Conservation (phyloP, 129 eudicot species). For the Helianthus tuberosus region DNA sequence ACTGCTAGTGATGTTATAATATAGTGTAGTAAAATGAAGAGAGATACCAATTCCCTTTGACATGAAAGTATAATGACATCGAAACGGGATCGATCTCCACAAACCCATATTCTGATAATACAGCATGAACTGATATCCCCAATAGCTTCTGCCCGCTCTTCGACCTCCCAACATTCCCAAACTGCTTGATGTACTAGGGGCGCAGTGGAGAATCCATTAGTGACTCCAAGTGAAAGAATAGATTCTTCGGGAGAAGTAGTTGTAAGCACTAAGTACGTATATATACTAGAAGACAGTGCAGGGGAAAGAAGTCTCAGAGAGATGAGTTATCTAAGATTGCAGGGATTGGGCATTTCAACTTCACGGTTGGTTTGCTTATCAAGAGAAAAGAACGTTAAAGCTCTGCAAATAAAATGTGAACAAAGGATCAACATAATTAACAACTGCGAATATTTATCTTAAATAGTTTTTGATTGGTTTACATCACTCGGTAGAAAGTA, state of each 20-base stretch:
- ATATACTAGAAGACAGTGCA: constrained; percentile 47
- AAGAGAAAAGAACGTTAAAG: not conserved
- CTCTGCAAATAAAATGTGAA: not conserved
- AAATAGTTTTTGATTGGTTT: not conserved
- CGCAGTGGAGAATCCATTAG: too few relatives aligned
- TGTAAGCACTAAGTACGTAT: too few relatives aligned
- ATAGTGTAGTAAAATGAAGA: not conserved
- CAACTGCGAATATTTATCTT: not conserved
- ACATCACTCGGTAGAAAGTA: not conserved
- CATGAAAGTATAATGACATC: constrained; percentile 33
- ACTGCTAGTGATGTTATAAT: too few relatives aligned
- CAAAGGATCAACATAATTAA: not conserved
- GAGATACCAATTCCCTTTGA: constrained; percentile 46
- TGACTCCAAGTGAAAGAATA: too few relatives aligned
- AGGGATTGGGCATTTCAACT: not conserved
- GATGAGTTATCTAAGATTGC: too few relatives aligned
- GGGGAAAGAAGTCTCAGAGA: constrained; percentile 48
- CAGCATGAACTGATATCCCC: constrained; percentile 70
- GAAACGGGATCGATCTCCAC: constrained; percentile 46
- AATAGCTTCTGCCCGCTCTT: constrained; percentile 58
- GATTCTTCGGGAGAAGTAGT: too few relatives aligned
- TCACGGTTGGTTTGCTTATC: constrained; percentile 1
- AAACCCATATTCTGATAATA: constrained; percentile 69
- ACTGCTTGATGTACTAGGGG: too few relatives aligned
- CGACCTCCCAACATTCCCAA: constrained; percentile 32